Base-by-base conservation (phyloP, 306 rosid genomes). In the Lupinus albus region DNA sequence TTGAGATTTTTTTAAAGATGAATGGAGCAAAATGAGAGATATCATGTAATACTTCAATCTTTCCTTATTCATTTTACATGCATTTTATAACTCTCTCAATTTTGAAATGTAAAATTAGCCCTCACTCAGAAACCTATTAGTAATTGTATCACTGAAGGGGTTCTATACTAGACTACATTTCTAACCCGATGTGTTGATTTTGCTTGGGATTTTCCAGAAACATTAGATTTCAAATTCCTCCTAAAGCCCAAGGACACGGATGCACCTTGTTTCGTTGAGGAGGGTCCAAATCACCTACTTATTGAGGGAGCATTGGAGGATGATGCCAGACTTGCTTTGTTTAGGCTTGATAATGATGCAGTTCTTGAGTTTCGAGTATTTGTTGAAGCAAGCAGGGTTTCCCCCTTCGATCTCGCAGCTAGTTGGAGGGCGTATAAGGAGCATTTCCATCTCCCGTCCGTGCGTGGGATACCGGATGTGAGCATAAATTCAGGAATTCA, bases 391-490 rank as follows among this genome's bases (percentile, higher is more conserved):
- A 83, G 80, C 57, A 83, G 89, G 69, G 96, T 90, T 69, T 93
- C 97, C 4, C 93, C 99, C 5, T 86, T 88, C 70, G 97, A 93
- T 62, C 99, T 93, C 70, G 99, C 99, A 1, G 96, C 94, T 13
- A 93, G 99, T 86, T 93, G 99, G 99, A 88, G 99, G 78, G 90
- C 94, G 56, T 88, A 93, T 76, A 89, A 76, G 76, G 90, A 85
- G 72, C 69, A 93, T 67, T 84, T 93, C 36, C 80, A 86, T 78
- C 86, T 83, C 45, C 88, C 99, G 0, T 68, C 89, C 53, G 99
- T 73, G 57, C 94, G 96, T 2, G 96, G 97, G 65, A 82, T 93
- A 83, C 99, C 99, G 68, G 99, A 90, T 86, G 86, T 93, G 68
- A 86, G 92, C 79, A 83, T 89, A 45, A 78, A 80, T 78, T 82